Percentiles rank a stretch among this genome's conserved stretches.
Conservation (phyloP, 768 basidiomycete genomes). For the Kwoniella heveanensis region DNA sequence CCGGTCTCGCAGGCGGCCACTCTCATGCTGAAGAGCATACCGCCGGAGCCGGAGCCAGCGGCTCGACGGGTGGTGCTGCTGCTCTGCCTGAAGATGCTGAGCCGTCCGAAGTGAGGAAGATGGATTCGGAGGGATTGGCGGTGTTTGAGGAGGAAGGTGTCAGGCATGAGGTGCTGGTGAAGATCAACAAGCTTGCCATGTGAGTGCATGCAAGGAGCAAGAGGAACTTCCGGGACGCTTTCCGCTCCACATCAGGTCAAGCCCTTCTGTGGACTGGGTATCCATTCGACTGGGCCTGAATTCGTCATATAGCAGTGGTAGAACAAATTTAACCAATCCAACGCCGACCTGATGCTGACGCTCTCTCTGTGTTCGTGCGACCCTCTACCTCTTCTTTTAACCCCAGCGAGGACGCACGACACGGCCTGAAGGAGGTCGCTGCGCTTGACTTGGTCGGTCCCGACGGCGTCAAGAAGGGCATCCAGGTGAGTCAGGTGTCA, state of each 20-base stretch:
- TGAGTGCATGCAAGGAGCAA: no score
- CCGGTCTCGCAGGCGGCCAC: constrained; percentile 26
- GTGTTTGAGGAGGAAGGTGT: constrained; percentile 47
- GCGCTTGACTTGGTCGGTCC: constrained; percentile 42
- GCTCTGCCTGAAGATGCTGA: constrained; percentile 40
- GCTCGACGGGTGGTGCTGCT: neutral
- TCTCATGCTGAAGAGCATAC: constrained; percentile 33
- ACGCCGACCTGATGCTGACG: no score
- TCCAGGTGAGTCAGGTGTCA: constrained; percentile 35
- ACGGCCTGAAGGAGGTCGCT: constrained; percentile 50
- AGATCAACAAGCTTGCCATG: constrained; percentile 52
- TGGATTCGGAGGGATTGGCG: constrained; percentile 41
- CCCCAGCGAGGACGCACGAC: constrained; percentile 46
- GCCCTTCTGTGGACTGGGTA: no score
- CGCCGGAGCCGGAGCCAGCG: neutral
- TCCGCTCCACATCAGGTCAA: no score
- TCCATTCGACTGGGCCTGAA: no score
- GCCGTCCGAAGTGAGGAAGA: constrained; percentile 24
- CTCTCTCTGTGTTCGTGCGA: no score
- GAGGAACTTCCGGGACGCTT: no score
- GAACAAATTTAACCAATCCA: no score
- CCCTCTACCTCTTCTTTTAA: constrained; percentile 3
- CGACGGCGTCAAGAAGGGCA: constrained; percentile 43
- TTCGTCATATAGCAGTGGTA: no score
- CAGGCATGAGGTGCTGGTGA: constrained; percentile 50